Conservation (phyloP, 1,284 basidiomycete species). For the Cryptococcus maquisensis region DNA sequence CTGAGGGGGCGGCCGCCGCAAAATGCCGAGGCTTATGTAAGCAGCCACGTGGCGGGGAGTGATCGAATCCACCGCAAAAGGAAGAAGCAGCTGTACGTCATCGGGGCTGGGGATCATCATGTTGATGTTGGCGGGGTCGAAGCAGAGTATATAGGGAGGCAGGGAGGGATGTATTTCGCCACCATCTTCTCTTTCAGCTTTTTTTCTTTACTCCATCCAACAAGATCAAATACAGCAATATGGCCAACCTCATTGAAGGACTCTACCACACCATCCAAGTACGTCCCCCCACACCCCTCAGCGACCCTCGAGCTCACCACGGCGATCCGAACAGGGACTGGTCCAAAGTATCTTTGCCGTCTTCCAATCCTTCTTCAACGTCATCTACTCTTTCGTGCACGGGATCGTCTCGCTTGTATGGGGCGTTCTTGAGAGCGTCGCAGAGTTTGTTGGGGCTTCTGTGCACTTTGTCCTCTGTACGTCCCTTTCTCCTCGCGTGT, state of each 20-base stretch:
- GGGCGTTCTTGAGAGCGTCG: constrained; percentile 29
- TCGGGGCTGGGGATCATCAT: neutral
- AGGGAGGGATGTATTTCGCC: neutral
- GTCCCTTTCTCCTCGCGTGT: constrained; percentile 2
- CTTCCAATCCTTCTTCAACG: constrained; percentile 23
- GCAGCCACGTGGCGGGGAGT: no score
- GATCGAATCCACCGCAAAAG: no score
- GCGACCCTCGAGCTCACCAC: neutral
- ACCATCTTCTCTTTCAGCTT: no score
- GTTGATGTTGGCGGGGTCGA: neutral
- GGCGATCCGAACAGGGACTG: constrained; percentile 18
- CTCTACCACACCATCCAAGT: constrained; percentile 31
- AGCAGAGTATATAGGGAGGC: neutral
- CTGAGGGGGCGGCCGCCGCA: no score
- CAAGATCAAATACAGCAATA: constrained; percentile 1
- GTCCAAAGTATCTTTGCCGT: constrained; percentile 27
- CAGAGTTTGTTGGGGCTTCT: constrained; percentile 32
- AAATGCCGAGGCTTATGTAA: no score
- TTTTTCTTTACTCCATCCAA: neutral
- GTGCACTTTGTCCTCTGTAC: constrained; percentile 37
- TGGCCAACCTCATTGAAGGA: constrained; percentile 34
- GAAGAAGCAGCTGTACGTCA: neutral
- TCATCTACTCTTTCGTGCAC: constrained; percentile 27
- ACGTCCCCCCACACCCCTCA: constrained; percentile 2
- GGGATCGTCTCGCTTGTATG: constrained; percentile 27